Conservation (phyloP, 2,329 filamentous ascomycete species). For the Aspergillus sp. region DNA sequence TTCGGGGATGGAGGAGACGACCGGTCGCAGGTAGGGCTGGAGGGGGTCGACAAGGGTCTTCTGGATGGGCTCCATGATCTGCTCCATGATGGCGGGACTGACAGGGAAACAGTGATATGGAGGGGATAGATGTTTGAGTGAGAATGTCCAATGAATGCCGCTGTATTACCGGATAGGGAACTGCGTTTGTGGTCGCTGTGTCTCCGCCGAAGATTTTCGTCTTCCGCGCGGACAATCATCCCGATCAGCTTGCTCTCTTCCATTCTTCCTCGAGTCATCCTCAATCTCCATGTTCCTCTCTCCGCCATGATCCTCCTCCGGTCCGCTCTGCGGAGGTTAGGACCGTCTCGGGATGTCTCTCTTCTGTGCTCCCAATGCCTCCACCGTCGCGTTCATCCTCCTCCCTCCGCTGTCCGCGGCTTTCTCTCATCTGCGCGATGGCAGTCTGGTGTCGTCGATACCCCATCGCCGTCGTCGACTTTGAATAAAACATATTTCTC, state of each 20-base stretch:
- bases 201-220: not conserved
- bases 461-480: conserved; percentile 22
- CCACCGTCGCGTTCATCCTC: conserved; percentile 17
- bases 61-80: conserved; percentile 42
- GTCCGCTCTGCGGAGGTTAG: conserved; percentile 33
- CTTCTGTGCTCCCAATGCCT: conserved; percentile 35
- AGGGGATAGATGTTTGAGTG: not conserved
- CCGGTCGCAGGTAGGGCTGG: conserved; percentile 56
- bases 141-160: not conserved
- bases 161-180: conserved; percentile 2
- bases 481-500: conserved; percentile 41
- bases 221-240: conserved; percentile 15
- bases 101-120: not conserved
- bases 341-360: conserved; percentile 27
- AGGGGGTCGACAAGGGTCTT: conserved; percentile 40
- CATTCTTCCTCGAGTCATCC: not conserved
- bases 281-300: conserved; percentile 11
- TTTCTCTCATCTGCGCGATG: conserved; percentile 31
- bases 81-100: not conserved
- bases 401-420: conserved; percentile 23
- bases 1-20: conserved; percentile 70
- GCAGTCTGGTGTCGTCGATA: conserved; percentile 27
- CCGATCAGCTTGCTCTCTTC: conserved; percentile 11
- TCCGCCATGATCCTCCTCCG: conserved; percentile 37
- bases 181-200: conserved; percentile 29